Conservation (phyloP, 768 basidiomycete species). For the Calocybe cyanea region DNA sequence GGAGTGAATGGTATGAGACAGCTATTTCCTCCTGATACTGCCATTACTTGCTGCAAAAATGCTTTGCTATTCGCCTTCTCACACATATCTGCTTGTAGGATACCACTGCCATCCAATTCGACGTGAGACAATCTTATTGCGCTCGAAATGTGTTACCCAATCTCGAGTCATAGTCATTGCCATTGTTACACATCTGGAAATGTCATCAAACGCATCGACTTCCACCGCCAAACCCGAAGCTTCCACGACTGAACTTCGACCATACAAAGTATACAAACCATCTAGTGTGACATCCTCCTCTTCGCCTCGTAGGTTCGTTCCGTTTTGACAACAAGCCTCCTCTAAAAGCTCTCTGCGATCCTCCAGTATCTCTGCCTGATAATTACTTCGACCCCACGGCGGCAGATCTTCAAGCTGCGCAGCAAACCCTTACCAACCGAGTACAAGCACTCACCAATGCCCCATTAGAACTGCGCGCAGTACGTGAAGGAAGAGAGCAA, state of each 20-base stretch:
- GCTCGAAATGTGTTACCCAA: slow-evolving; percentile 20
- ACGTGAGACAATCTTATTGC: slow-evolving; percentile 22
- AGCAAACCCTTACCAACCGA: slow-evolving; percentile 56
- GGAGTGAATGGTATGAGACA: slow-evolving; percentile 72
- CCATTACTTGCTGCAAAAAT: too few species aligned
- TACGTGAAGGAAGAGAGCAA: slow-evolving; percentile 59
- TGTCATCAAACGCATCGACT: slow-evolving; percentile 11
- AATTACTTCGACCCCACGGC: slow-evolving; percentile 70
- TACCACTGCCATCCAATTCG: slow-evolving; percentile 19
- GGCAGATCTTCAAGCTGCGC: slow-evolving; percentile 67
- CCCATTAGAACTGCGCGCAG: slow-evolving; percentile 63
- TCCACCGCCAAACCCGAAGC: slow-evolving; percentile 4
- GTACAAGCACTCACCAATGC: slow-evolving; percentile 63
- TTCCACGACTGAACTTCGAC: slow-evolving; percentile 3
- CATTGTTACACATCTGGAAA: not conserved
- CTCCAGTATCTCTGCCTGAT: slow-evolving; percentile 56
- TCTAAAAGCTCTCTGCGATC: not conserved
- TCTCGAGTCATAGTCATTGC: slow-evolving; percentile 11
- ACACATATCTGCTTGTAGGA: slow-evolving; percentile 8
- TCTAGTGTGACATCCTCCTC: slow-evolving; percentile 24
- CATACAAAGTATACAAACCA: slow-evolving; percentile 50
- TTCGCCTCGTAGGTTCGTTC: slow-evolving; percentile 29
- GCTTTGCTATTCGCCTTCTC: too few species aligned
- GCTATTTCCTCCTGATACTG: slow-evolving; percentile 46
- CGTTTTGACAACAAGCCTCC: not conserved